Percentiles rank a stretch among this genome's conserved stretches.
These are phyloP conservation scores for Penicillium cataractarum DNA, from an alignment of 495 filamentous ascomycete genomes.

Conservation along the genomic window DNA sequence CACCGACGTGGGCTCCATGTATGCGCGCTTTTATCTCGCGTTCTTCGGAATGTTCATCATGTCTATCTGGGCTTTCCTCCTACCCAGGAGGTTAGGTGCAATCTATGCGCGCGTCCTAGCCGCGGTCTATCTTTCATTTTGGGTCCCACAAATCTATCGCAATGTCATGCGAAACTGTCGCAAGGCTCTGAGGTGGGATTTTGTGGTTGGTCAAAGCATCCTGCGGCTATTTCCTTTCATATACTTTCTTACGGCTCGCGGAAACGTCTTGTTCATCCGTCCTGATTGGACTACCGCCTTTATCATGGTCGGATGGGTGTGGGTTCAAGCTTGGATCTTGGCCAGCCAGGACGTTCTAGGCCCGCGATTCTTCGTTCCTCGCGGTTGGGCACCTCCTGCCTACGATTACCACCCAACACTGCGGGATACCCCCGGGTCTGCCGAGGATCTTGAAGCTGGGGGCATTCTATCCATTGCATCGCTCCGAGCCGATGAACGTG, in stretches of 20 bases:
- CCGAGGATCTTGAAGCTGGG: conserved; percentile 73
- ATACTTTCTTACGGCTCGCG: conserved; percentile 74
- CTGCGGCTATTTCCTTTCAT: conserved; percentile 75
- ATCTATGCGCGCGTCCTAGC: conserved; percentile 70
- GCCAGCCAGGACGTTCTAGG: conserved; percentile 83
- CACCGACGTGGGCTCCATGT: conserved; percentile 72
- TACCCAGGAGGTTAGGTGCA: conserved; percentile 69
- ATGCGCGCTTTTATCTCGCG: conserved; percentile 75
- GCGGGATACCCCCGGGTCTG: conserved; percentile 56
- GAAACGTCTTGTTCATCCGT: conserved; percentile 81
- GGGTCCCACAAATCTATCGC: conserved; percentile 87
- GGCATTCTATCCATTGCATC: conserved; percentile 72
- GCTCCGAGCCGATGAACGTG: conserved; percentile 47
- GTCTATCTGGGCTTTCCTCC: conserved; percentile 73
- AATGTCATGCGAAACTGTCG: conserved; percentile 92
- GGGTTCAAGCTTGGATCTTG: conserved; percentile 83
- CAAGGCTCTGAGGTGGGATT: conserved; percentile 83
- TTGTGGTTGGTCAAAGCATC: conserved; percentile 79
- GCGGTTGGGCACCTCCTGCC: conserved; percentile 74
- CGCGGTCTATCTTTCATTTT: conserved; percentile 82
- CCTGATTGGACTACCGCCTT: conserved; percentile 65
- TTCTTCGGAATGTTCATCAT: conserved; percentile 73
- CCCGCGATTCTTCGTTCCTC: conserved; percentile 73
- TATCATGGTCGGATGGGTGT: conserved; percentile 78
- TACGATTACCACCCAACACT: conserved; percentile 96